Evolutionary conservation across 1,139 yeast species (phyloP).

Genomic region (Taiozyma sp.): DNA sequence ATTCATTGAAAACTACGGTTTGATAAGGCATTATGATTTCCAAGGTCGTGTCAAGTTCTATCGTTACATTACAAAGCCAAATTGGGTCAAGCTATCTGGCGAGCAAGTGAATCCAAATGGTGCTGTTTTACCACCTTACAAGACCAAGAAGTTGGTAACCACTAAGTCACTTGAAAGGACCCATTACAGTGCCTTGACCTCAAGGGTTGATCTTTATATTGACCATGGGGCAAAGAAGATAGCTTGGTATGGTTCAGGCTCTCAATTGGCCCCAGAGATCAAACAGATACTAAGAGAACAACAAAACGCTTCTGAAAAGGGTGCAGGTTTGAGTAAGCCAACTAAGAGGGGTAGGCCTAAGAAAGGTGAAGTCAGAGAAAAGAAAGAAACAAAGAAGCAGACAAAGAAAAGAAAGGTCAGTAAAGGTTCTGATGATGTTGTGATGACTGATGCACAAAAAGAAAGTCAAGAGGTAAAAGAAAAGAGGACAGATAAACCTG

Average conservation of each 20-base stretch:
- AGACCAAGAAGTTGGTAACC: constrained; percentile 9
- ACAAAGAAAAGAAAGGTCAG: constrained; percentile 3
- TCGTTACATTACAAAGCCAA: constrained; percentile 52
- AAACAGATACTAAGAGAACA: constrained; percentile 1
- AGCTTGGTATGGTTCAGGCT: constrained; percentile 15
- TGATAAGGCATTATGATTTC: constrained; percentile 65
- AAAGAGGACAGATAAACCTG: not conserved
- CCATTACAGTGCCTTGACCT: constrained; percentile 19
- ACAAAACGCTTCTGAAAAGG: not conserved
- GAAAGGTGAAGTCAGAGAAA: constrained; percentile 19
- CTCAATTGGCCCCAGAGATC: constrained; percentile 6
- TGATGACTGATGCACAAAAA: not conserved
- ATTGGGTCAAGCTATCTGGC: constrained; percentile 30
- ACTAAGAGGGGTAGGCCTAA: constrained; percentile 22
- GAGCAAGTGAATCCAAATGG: constrained; percentile 21
- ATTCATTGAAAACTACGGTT: constrained; percentile 31
- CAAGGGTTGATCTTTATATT: constrained; percentile 17
- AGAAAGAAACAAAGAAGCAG: constrained; percentile 5
- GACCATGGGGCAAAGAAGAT: constrained; percentile 13
- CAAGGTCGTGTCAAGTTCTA: constrained; percentile 72
- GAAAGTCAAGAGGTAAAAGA: not conserved
- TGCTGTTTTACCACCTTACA: constrained; percentile 26
- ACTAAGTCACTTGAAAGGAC: constrained; percentile 17
- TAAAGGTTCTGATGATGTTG: not conserved
- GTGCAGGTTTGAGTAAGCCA: not conserved